A percentile compares a stretch with the other conserved stretches of the same genome.
These are phyloP conservation scores for Austroboletus novae-zelandiae DNA, from an alignment of 1,284 basidiomycete genomes.

Conservation along the genomic window DNA sequence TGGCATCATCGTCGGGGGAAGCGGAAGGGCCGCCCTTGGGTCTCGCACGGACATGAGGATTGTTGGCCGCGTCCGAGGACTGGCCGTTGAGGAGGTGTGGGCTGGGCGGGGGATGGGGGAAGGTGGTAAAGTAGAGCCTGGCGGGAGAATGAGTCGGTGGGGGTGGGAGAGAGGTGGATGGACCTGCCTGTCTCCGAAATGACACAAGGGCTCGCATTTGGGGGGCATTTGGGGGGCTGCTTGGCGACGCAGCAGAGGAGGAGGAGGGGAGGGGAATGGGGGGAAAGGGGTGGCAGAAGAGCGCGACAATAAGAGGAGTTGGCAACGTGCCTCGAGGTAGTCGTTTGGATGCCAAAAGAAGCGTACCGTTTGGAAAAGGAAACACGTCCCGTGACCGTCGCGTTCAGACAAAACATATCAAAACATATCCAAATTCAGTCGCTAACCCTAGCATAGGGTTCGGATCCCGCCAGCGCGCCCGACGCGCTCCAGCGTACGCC, in stretches of 20 bases:
- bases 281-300: conserved; percentile 10
- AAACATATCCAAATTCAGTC: conserved; percentile 11
- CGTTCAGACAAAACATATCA: conserved; percentile 26
- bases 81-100: conserved; percentile 61
- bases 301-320: conserved; percentile 30
- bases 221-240: conserved; percentile 39
- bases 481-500: too few relatives aligned
- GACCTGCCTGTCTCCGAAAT: conserved; percentile 69
- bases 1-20: conserved; percentile 64
- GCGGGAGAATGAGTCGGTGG: conserved; percentile 12
- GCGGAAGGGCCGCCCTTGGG: conserved; percentile 55
- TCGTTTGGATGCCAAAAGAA: conserved; percentile 19
- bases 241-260: not conserved
- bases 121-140: conserved; percentile 82
- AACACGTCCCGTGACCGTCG: conserved; percentile 37
- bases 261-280: not conserved
- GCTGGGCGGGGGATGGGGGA: conserved; percentile 66
- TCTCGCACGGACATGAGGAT: conserved; percentile 59
- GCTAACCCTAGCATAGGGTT: conserved; percentile 25
- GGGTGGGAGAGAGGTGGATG: conserved; percentile 1
- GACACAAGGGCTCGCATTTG: conserved; percentile 71
- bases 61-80: conserved; percentile 46
- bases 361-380: conserved; percentile 30
- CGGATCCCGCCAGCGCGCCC: too few relatives aligned
- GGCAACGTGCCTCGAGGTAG: conserved; percentile 34